Base-by-base conservation (phyloP, 768 basidiomycete genomes). In the Tricholoma flavovirens region DNA sequence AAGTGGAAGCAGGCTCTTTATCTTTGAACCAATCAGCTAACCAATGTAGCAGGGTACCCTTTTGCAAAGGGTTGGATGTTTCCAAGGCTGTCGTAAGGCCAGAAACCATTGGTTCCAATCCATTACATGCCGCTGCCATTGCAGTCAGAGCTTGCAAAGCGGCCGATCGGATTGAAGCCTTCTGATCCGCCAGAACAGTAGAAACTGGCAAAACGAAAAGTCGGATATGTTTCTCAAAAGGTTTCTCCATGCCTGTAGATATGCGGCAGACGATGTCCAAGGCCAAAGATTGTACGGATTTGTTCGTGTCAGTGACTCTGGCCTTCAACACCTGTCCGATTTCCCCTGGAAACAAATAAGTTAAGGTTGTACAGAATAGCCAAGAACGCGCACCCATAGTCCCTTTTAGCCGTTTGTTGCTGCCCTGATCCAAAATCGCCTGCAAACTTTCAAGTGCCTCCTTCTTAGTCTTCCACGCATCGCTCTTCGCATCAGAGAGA, bases 401-500 rank as follows among this genome's bases (percentile, higher is more conserved):
- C 21, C 92, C 81, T 70, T 98, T 98, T 55, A 99, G 68, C 14
- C 97, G 85, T 64, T 96, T 96, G 69, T 98, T 98, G 42, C 83
- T 78, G 50, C 91, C 90, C 71, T 93, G 88, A 65, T 98, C 95
- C 32, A 99, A 73, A 56, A 93, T 80, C 0, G 82, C 84, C 64
- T 92, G 88, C 15, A 98, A 69, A 0, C 77, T 75, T 69, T 98
- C 97, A 56, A 98, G 76, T 3, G 91, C 94, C 64, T 98, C 96
- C 69, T 99, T 99, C 73, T 95, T 88, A 1, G 83, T 84, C 74
- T 98, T 98, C 96, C 96, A 99, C 0, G 93, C 87, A 60, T 96
- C 95, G 62, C 86, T 96, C 73, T 92, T 94, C 9, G 87, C 78
- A 63, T 93, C 92, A 2, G 84, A 77, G 14, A 97, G 71, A 48